Percentiles rank a stretch among this genome's conserved stretches.
These are phyloP conservation scores for Agaricus blazei DNA, from an alignment of 768 basidiomycete genomes.

Conservation along the genomic window DNA sequence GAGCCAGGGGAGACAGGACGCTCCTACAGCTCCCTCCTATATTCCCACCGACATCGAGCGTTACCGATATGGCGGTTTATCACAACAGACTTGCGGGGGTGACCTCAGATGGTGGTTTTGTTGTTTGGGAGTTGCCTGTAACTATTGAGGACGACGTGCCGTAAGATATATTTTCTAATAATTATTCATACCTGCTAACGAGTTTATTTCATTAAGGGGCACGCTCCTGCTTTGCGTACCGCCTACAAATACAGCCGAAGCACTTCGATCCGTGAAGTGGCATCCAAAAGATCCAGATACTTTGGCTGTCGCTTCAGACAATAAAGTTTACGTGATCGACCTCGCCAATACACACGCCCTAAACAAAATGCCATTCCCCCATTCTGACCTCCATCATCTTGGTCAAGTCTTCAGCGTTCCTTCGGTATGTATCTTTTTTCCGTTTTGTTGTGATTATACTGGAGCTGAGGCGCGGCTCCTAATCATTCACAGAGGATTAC, in stretches of 20 bases:
- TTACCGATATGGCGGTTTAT: constrained; percentile 83
- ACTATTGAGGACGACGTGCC: constrained; percentile 82
- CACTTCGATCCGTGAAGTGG: constrained; percentile 83
- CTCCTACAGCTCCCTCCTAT: constrained; percentile 67
- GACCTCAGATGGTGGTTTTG: constrained; percentile 84
- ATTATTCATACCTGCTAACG: constrained; percentile 2
- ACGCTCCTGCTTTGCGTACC: constrained; percentile 63
- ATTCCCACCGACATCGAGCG: constrained; percentile 58
- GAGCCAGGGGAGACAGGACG: constrained; percentile 84
- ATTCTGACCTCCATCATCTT: constrained; percentile 65
- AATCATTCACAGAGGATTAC: constrained; percentile 56
- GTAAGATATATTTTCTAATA: constrained; percentile 38
- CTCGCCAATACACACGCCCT: constrained; percentile 56
- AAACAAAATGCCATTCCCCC: constrained; percentile 61
- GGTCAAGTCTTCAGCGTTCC: constrained; percentile 63
- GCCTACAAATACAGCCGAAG: constrained; percentile 54
- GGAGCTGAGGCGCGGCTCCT: background rate
- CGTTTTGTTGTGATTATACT: background rate
- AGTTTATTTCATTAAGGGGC: constrained; percentile 39
- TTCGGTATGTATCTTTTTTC: constrained; percentile 47
- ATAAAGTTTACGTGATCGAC: constrained; percentile 72
- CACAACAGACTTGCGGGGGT: constrained; percentile 81
- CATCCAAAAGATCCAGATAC: constrained; percentile 78
- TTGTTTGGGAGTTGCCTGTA: constrained; percentile 84
- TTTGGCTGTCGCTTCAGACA: constrained; percentile 78